These are phyloP conservation scores for Physcomitrellopsis africana DNA, from an alignment of 225 moss, liverwort and hornwort genomes.

Conservation along the genomic window DNA sequence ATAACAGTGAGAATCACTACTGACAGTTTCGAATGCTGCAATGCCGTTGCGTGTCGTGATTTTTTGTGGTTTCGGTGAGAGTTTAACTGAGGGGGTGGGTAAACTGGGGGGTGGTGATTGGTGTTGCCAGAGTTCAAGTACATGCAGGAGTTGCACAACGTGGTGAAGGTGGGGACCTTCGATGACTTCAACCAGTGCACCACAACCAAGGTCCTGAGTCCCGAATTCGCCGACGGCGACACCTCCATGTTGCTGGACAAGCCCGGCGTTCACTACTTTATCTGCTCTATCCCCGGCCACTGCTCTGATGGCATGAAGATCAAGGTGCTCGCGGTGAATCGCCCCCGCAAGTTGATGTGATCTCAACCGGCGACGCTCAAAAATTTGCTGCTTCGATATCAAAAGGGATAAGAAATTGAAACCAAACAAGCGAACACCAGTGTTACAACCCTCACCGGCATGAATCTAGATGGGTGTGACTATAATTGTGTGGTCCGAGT, in stretches of 20 bases:
- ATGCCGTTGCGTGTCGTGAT: not conserved
- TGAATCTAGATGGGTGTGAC: too few relatives aligned
- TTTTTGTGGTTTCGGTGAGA: not conserved
- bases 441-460: too few relatives aligned
- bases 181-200: slow-evolving; percentile 34
- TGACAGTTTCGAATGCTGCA: not conserved
- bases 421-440: too few relatives aligned
- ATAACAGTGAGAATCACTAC: not conserved
- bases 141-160: slow-evolving; percentile 45
- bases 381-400: not conserved
- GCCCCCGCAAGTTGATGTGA: too few relatives aligned
- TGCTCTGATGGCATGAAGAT: slow-evolving; percentile 52
- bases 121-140: slow-evolving; percentile 37
- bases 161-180: slow-evolving; percentile 43
- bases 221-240: slow-evolving; percentile 22
- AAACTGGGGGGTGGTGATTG: not conserved
- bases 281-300: slow-evolving; percentile 53
- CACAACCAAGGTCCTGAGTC: not conserved
- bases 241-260: slow-evolving; percentile 33
- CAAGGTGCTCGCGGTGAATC: slow-evolving; percentile 28
- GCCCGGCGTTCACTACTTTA: slow-evolving; percentile 49
- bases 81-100: not conserved
- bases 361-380: too few relatives aligned
- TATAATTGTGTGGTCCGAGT: too few relatives aligned
- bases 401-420: not conserved